Conservation (phyloP, 2,329 filamentous ascomycete genomes). For the Pseudogymnoascus sp. region DNA sequence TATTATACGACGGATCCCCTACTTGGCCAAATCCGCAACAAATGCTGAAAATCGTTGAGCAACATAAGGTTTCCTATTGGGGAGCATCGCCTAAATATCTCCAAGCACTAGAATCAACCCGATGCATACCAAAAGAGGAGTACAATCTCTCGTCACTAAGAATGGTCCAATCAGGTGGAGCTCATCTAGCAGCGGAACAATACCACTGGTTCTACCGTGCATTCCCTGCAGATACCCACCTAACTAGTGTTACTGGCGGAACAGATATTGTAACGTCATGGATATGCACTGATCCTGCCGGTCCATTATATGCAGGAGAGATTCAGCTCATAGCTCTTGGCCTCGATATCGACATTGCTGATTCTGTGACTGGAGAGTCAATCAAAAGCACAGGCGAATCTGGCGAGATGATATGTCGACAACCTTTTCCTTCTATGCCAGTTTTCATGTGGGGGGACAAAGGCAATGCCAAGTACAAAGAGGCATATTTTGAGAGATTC, state of each 20-base stretch:
- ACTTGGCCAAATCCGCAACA: conserved; percentile 32
- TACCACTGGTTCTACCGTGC: conserved; percentile 37
- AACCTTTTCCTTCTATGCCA: conserved; percentile 39
- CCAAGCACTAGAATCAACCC: conserved; percentile 31
- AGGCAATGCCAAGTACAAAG: conserved; percentile 32
- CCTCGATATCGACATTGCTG: conserved; percentile 37
- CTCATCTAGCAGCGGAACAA: conserved; percentile 34
- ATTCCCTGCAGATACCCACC: conserved; percentile 31
- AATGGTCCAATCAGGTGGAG: conserved; percentile 38
- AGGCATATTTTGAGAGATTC: conserved; percentile 39
- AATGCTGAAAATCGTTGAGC: conserved; percentile 30
- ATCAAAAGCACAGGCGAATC: conserved; percentile 29
- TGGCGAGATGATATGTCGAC: conserved; percentile 38
- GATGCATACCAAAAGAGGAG: conserved; percentile 28
- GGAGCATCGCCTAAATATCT: conserved; percentile 37
- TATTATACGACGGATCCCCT: conserved; percentile 37
- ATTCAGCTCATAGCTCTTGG: conserved; percentile 38
- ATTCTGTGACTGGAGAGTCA: conserved; percentile 29
- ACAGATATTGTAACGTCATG: conserved; percentile 39
- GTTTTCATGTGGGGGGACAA: conserved; percentile 37
- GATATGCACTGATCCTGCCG: conserved; percentile 34
- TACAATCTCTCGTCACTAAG: conserved; percentile 32
- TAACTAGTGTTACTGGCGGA: conserved; percentile 37
- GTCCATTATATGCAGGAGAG: conserved; percentile 36
- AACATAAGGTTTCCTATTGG: conserved; percentile 33